A percentile compares a stretch with the other conserved stretches of the same genome.
These are phyloP conservation scores for Syncephalastrum racemosum DNA, from an alignment of 371 early-diverging fungal genomes.

Conservation along the genomic window DNA sequence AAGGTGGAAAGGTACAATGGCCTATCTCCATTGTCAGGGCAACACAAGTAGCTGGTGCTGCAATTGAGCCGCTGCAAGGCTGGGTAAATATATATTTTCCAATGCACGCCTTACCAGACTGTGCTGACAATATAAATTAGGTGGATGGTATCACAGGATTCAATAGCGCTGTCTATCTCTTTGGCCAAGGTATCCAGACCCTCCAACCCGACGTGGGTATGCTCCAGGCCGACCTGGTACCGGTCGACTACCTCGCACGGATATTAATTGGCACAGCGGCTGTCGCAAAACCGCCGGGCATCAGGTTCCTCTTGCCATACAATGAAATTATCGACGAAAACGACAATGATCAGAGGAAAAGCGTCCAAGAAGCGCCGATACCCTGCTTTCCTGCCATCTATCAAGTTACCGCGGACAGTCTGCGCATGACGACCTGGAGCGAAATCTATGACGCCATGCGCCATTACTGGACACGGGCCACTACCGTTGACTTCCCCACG, in stretches of 20 bases:
- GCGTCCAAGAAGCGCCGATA: constrained; percentile 13
- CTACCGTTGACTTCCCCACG: constrained; percentile 27
- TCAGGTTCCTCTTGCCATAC: constrained; percentile 42
- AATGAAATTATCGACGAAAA: constrained; percentile 33
- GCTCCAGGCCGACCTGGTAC: constrained; percentile 51
- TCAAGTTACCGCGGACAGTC: constrained; percentile 36
- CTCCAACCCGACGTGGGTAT: constrained; percentile 40
- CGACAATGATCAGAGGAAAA: constrained; percentile 7
- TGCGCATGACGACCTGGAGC: constrained; percentile 29
- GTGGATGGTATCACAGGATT: constrained; percentile 62
- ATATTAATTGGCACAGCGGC: constrained; percentile 35
- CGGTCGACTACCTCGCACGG: constrained; percentile 51
- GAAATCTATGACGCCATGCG: constrained; percentile 34
- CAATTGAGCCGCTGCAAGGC: constrained; percentile 57
- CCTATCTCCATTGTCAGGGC: constrained; percentile 63
- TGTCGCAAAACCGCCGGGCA: constrained; percentile 31
- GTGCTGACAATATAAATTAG: constrained; percentile 15
- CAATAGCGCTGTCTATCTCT: constrained; percentile 37
- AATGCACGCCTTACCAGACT: background rate
- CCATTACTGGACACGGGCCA: constrained; percentile 46
- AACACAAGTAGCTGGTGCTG: constrained; percentile 58
- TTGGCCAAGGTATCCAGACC: constrained; percentile 40
- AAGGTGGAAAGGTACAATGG: constrained; percentile 49
- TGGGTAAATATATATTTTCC: constrained; percentile 46
- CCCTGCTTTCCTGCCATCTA: constrained; percentile 49